A percentile compares a stretch with the other conserved stretches of the same genome.
phyloP scores from a whole-genome alignment of 352 stramenopile species.

The Globisporangium splendens region DNA sequence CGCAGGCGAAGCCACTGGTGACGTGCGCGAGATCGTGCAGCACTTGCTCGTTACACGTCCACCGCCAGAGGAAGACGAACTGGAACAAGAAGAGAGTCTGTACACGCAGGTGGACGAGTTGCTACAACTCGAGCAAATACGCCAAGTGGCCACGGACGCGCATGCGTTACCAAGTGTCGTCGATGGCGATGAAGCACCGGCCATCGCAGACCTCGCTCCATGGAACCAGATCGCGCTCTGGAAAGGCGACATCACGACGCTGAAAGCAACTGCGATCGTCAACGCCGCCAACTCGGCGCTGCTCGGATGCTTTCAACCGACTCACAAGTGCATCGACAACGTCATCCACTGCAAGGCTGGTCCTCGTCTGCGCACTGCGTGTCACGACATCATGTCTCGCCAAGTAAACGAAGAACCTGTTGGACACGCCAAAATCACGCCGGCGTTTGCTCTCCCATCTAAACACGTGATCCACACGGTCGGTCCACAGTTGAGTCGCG shows the following conservation, averaged over 20 bases:
- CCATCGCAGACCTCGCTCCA: not conserved
- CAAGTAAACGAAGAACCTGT: constrained; percentile 37
- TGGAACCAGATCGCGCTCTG: constrained; percentile 47
- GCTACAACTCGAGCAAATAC: constrained; percentile 18
- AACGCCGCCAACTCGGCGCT: constrained; percentile 65
- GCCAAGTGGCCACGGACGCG: constrained; percentile 20
- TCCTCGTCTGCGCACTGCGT: constrained; percentile 50
- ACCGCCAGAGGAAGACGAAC: constrained; percentile 24
- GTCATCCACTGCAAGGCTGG: constrained; percentile 64
- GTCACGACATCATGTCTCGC: constrained; percentile 38
- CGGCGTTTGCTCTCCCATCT: constrained; percentile 44
- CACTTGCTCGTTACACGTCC: constrained; percentile 44
- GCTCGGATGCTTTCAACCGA: constrained; percentile 68
- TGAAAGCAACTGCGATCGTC: constrained; percentile 56
- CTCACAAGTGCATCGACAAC: constrained; percentile 74
- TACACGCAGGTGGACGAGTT: constrained; percentile 20
- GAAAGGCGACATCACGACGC: constrained; percentile 66
- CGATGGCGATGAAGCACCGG: not conserved
- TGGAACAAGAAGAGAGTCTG: constrained; percentile 27
- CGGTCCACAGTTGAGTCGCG: constrained; percentile 44
- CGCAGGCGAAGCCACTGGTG: constrained; percentile 26
- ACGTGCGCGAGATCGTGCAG: constrained; percentile 50
- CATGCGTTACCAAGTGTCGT: constrained; percentile 13
- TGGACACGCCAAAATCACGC: constrained; percentile 52
- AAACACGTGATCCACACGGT: constrained; percentile 62